Conservation (phyloP, 345 rosid genomes). For the Nephelium lappaceum region DNA sequence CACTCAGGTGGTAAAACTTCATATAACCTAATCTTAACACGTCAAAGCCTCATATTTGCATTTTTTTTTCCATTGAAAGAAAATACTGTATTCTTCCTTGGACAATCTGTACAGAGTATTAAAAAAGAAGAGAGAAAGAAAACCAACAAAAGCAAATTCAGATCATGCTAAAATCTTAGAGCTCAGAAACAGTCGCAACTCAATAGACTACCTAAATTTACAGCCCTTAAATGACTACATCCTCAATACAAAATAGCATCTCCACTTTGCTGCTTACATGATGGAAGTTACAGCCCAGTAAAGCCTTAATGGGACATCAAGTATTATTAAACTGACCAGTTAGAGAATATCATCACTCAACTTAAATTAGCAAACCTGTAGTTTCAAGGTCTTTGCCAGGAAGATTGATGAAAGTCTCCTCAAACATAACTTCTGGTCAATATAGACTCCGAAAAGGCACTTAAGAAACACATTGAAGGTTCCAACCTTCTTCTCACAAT, state of each 20-base stretch:
- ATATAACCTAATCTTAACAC: background rate
- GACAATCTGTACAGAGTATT: background rate
- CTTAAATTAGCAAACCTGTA: background rate
- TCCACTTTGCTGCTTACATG: background rate
- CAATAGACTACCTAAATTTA: background rate
- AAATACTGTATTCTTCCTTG: background rate
- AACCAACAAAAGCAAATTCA: background rate
- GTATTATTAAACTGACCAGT: background rate
- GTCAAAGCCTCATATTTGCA: background rate
- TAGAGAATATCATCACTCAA: slow-evolving; percentile 5
- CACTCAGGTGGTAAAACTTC: background rate
- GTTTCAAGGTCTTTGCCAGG: background rate
- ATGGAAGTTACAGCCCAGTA: background rate
- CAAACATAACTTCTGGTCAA: background rate
- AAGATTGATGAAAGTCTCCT: background rate
- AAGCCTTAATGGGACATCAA: background rate
- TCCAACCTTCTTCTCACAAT: background rate
- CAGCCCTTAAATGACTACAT: slow-evolving; percentile 8
- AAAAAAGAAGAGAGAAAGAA: background rate
- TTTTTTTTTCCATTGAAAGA: background rate
- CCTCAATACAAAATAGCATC: background rate
- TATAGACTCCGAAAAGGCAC: background rate
- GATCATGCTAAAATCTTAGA: background rate
- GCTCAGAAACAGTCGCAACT: background rate
- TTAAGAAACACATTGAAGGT: background rate